Base-by-base conservation (phyloP, 2,329 filamentous ascomycete genomes). In the Pseudogymnoascus destructans region DNA sequence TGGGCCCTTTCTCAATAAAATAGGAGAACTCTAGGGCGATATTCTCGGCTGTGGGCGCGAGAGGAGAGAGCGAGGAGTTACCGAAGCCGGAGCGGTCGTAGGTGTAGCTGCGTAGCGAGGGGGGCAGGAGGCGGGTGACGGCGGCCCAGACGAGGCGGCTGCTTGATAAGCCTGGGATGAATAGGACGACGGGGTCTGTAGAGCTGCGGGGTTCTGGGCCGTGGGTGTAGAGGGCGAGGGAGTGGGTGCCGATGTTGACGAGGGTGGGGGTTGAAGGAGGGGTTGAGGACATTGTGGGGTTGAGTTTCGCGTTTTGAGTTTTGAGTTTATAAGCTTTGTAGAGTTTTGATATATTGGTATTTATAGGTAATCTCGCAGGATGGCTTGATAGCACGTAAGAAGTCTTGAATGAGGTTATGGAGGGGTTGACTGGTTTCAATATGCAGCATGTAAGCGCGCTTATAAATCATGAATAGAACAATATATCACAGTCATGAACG, bases 71-170 rank as follows among this genome's bases (percentile, higher is more conserved):
- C 11, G 63, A 59, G 13, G 60, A 61, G 25, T 21, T 35, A 6
- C 59, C 57, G 13, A 58, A 59, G 9, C 63, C 63, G 8, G 62
- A 59, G n/a, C 63, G 61, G 25, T 62, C 60, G 38, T 65, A 63
- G 11, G 33, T 58, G 46, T 57, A 58, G 3, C 58, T 56, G 2
- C 62, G 59, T 6, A 60, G 11, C 5, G 49, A 23, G 1, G 59
- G 21, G 11, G 32, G 33, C 1, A 64, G 40, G 11, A 60, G 52
- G 11, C 60, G 57, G 3, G 15, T 10, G 2, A 60, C 61, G 3
- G 63, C 62, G 7, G 58, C 57, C 63, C 61, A 63, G n/a, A 46
- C 52, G 2, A 58, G 46, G 2, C 38, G 38, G 19, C 35, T 54
- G 30, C 59, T 56, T 9, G 23, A 49, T 1, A 64, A 25, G 3